Base-by-base conservation (phyloP, 441 rosid species). In the Pelargonium cotyledonis region DNA sequence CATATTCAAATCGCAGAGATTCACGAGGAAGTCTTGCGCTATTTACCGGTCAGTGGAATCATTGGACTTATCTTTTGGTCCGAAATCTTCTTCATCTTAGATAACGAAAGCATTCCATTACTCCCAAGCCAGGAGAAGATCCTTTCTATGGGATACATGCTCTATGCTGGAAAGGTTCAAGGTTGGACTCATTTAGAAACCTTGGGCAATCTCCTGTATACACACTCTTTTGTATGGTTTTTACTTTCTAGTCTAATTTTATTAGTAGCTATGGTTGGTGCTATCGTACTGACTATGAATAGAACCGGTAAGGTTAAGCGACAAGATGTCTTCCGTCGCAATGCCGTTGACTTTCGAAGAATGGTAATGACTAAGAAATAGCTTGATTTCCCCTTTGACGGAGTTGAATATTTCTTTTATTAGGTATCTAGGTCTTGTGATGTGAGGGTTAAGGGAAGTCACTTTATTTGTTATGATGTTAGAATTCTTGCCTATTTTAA, bases 1-100 rank as follows among this genome's bases (percentile, higher is more conserved):
- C 62, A 67, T 67, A 49, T 67, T 67, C 70, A 46, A 67, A 67
- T 67, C 19, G 62, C 16, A 29, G 70, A 46, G 70, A 65, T 67
- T 67, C 61, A 67, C 41, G 35, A 47, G 4, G 70, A 23, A 40
- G 61, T 70, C 58, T 61, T 43, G 70, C 47, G 63, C 9, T 26
- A 53, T 68, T 68, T 68, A 68, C 64, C 55, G 29, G 15, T 68
- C 40, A 49, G 23, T n/a, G 43, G 47, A 11, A 26, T 68, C 29
- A 26, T 26, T 26, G 18, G 47, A 64, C 47, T 64, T 7, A 31
- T 64, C 67, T 35, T 35, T 16, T 64, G 67, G 46, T 64, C 16
- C 16, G 67, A 38, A 63, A 63, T 63, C 35, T 63, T 63, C 43
- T 63, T 63, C 43, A 63, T 21, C 31, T 63, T 63, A 7, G 65